Evolutionary conservation across 352 stramenopile species (phyloP).

Genomic region (Phytophthora gonapodyides): DNA sequence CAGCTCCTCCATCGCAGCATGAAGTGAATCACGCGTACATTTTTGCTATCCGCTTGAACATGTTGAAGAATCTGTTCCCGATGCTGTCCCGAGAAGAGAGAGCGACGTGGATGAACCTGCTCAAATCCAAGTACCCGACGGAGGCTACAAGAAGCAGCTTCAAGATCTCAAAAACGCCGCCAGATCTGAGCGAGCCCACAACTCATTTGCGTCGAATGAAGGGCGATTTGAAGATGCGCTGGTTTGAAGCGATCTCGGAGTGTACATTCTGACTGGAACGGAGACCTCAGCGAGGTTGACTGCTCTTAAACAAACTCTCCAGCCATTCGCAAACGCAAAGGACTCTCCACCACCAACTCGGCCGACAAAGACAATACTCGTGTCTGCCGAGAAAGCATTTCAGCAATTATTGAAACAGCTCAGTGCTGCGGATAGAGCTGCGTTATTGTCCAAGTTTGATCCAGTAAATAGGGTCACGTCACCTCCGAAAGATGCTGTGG

Average conservation of each 20-base stretch:
- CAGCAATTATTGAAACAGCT: conserved; percentile 34
- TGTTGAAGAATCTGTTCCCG: conserved; percentile 59
- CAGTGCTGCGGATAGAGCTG: conserved; percentile 27
- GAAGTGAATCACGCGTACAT: conserved; percentile 33
- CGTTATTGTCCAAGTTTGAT: conserved; percentile 34
- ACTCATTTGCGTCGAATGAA: conserved; percentile 42
- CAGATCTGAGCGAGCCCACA: conserved; percentile 39
- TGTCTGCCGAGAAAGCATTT: conserved; percentile 36
- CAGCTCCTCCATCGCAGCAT: conserved; percentile 42
- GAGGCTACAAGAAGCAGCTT: conserved; percentile 42
- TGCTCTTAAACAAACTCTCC: conserved; percentile 53
- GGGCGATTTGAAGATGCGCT: conserved; percentile 63
- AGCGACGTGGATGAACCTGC: conserved; percentile 53
- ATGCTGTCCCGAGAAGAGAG: conserved; percentile 63
- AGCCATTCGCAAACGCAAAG: conserved; percentile 55
- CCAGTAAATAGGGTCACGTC: conserved; percentile 6
- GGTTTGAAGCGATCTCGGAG: conserved; percentile 57
- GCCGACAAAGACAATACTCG: conserved; percentile 15
- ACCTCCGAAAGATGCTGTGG: conserved; percentile 7
- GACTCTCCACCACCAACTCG: conserved; percentile 12
- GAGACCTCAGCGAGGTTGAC: conserved; percentile 49
- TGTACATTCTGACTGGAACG: conserved; percentile 43
- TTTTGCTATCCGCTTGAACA: conserved; percentile 40
- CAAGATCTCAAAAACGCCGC: conserved; percentile 28
- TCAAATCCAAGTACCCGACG: conserved; percentile 50